Conservation (phyloP, 768 basidiomycete species). For the Neoboletus brunneissimus region DNA sequence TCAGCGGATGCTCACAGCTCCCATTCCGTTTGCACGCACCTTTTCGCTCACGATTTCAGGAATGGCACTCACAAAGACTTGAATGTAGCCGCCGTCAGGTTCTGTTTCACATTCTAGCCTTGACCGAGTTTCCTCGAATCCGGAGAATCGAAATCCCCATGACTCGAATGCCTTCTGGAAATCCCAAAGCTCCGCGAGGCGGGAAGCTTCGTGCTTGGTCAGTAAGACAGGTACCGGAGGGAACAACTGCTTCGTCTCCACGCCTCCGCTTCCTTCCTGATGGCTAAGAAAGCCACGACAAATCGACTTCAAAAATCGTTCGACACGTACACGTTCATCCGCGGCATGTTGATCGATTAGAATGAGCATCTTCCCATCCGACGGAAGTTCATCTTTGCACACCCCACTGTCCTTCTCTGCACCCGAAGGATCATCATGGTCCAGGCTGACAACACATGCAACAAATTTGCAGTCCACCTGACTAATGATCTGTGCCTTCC, state of each 20-base stretch:
- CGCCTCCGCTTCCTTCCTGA: constrained; percentile 35
- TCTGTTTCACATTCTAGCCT: constrained; percentile 18
- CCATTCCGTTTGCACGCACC: constrained; percentile 30
- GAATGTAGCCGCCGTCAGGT: constrained; percentile 46
- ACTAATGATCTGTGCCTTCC: constrained; percentile 57
- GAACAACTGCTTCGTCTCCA: constrained; percentile 42
- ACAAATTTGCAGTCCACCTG: constrained; percentile 94
- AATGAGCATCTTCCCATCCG: constrained; percentile 45
- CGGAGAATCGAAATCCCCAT: constrained; percentile 69
- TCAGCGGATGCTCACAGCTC: constrained; percentile 7
- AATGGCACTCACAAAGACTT: constrained; percentile 59
- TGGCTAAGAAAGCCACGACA: constrained; percentile 62
- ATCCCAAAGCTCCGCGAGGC: constrained; percentile 41
- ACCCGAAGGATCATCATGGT: constrained; percentile 13
- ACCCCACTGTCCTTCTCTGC: constrained; percentile 13
- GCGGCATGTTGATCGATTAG: constrained; percentile 98
- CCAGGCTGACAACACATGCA: constrained; percentile 55
- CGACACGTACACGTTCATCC: constrained; percentile 93
- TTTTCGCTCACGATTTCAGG: constrained; percentile 75
- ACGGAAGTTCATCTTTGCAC: constrained; percentile 14
- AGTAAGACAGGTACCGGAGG: constrained; percentile 63
- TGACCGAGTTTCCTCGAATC: constrained; percentile 28
- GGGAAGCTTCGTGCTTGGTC: constrained; percentile 59
- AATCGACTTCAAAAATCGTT: constrained; percentile 71
- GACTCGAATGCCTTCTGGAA: constrained; percentile 49